Conservation (phyloP, 805 yeast genomes). For the Pichia heedii region DNA sequence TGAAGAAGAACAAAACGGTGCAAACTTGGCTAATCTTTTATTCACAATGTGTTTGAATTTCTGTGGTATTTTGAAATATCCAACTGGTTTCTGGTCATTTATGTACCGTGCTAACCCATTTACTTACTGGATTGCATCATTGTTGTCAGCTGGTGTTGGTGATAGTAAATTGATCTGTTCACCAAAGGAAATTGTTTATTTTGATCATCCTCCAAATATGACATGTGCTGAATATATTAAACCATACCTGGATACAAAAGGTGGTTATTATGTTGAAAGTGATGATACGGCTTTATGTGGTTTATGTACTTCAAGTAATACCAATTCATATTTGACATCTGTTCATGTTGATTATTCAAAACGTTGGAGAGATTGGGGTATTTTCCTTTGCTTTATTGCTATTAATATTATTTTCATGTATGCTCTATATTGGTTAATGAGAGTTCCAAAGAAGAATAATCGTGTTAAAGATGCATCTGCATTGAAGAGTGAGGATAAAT, state of each 20-base stretch:
- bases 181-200: slow-evolving; percentile 35
- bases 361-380: slow-evolving; percentile 61
- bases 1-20: slow-evolving; percentile 54
- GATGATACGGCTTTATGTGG: slow-evolving; percentile 44
- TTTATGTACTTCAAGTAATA: slow-evolving; percentile 48
- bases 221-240: slow-evolving; percentile 51
- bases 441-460: slow-evolving; percentile 60
- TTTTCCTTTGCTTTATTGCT: slow-evolving; percentile 40
- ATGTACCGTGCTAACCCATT: slow-evolving; percentile 69
- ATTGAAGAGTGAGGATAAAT: slow-evolving; percentile 13
- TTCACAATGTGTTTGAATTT: slow-evolving; percentile 58
- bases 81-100: slow-evolving; percentile 66
- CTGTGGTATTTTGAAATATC: slow-evolving; percentile 68
- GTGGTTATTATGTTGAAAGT: slow-evolving; percentile 40
- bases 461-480: slow-evolving; percentile 23
- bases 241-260: slow-evolving; percentile 28
- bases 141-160: slow-evolving; percentile 48
- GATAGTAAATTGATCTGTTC: slow-evolving; percentile 40
- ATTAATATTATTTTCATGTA: slow-evolving; percentile 31
- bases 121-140: slow-evolving; percentile 53
- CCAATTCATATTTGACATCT: slow-evolving; percentile 49
- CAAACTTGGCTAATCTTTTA: slow-evolving; percentile 45
- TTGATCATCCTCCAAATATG: slow-evolving; percentile 44
- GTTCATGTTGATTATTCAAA: slow-evolving; percentile 33
- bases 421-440: slow-evolving; percentile 44